Evolutionary conservation across 495 filamentous ascomycete species (phyloP).

Genomic region (Aspergillus sparsus): DNA sequence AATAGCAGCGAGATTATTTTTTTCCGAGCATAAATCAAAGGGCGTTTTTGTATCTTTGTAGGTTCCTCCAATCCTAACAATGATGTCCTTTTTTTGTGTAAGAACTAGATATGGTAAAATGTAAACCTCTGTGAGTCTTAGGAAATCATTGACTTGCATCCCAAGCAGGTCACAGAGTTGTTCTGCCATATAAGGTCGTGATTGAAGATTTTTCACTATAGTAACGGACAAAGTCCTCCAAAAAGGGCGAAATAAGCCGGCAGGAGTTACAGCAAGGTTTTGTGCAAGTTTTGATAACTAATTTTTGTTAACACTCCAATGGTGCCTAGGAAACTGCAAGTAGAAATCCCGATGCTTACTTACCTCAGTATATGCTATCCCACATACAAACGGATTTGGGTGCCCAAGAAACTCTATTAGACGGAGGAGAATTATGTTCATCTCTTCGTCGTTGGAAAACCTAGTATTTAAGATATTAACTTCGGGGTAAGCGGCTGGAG

Average conservation of each 20-base stretch:
- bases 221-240: constrained; percentile 80
- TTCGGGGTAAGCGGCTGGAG: background rate
- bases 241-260: constrained; percentile 76
- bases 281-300: constrained; percentile 66
- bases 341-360: constrained; percentile 16
- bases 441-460: constrained; percentile 69
- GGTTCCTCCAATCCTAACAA: constrained; percentile 76
- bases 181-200: constrained; percentile 77
- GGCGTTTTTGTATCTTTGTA: constrained; percentile 60
- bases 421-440: constrained; percentile 79
- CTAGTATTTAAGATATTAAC: constrained; percentile 32
- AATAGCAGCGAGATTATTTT: constrained; percentile 74
- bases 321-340: constrained; percentile 14
- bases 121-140: constrained; percentile 74
- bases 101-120: constrained; percentile 86
- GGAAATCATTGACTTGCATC: constrained; percentile 68
- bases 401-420: constrained; percentile 86
- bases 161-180: constrained; percentile 76
- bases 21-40: constrained; percentile 60
- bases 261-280: constrained; percentile 56
- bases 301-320: constrained; percentile 14
- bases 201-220: constrained; percentile 76
- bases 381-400: constrained; percentile 74
- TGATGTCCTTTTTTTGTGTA: constrained; percentile 70
- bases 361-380: constrained; percentile 79